These are phyloP conservation scores for Rhodotorula sp. DNA, from an alignment of 1,284 basidiomycete species.

Conservation along the genomic window DNA sequence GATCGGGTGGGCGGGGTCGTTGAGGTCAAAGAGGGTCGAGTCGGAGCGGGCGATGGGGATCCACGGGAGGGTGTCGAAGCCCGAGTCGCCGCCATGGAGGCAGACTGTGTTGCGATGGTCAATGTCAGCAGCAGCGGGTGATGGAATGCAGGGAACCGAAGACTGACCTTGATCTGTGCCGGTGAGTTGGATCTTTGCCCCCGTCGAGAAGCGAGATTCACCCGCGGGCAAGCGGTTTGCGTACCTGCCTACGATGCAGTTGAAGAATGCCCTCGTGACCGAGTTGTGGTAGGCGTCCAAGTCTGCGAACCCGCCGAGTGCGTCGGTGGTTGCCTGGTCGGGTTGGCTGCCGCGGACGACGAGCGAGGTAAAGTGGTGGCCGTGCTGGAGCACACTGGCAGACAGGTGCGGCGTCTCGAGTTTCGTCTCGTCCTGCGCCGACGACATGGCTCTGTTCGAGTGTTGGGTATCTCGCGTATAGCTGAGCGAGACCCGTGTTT, in stretches of 20 bases:
- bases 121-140: neutral
- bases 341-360: neutral
- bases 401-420: conserved; percentile 16
- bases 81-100: conserved; percentile 36
- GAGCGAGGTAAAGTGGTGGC: conserved; percentile 30
- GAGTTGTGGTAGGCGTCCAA: conserved; percentile 19
- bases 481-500: too few relatives aligned
- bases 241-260: conserved; percentile 27
- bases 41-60: conserved; percentile 11
- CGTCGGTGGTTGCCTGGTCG: conserved; percentile 9
- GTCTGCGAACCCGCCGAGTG: conserved; percentile 27
- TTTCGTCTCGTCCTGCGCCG: neutral
- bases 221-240: conserved; percentile 37
- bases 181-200: conserved; percentile 6
- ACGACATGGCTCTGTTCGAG: neutral
- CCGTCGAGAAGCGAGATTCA: conserved; percentile 2
- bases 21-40: conserved; percentile 25
- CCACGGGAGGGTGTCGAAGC: conserved; percentile 37
- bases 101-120: conserved; percentile 18
- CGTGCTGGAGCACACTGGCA: conserved; percentile 26
- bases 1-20: conserved; percentile 18
- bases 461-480: neutral
- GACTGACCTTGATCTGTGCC: conserved; percentile 13
- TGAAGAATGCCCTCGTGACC: conserved; percentile 23
- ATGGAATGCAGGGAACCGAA: neutral